Evolutionary conservation across 176 grass and related monocot genomes (phyloP), one percentile per base, ranked within the genome.

Genomic region (Hyparrhenia diplandra): DNA sequence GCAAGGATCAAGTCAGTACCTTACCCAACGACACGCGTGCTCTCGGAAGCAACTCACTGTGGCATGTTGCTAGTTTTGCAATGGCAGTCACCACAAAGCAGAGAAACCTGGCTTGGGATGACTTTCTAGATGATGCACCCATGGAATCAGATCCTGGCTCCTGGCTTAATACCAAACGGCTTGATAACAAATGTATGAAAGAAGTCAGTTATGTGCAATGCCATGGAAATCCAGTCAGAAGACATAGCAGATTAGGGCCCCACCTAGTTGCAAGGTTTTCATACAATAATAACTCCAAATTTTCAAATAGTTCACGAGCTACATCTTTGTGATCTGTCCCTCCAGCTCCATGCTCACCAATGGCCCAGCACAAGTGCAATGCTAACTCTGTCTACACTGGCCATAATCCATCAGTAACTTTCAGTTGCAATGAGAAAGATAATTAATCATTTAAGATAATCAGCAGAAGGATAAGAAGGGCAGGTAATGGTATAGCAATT

Each of bases 51-150:
- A 99, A 82, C 71, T 95, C 96, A n/a, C 85, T 86, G 13, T 99
- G 91, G 79, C 91, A 95, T 24, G 96, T 99, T 63, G 93, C 96
- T 32, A 99, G 87, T 78, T 99, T 99, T 20, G 89, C 87, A 78
- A 93, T 99, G 59, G 93, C 93, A 27, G 93, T 95, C 75, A 95
- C 96, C 68, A 93, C 93, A 91, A 95, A 95, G 76, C 92, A 99
- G 80, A 99, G 93, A 31, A 95, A 85, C 84, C 96, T 91, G 61
- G 90, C 82, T 86, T 95, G 87, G 20, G 88, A 93, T 47, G 92
- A 90, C 66, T 90, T 99, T 80, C 87, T 73, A 63, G 84, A 93
- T 64, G 90, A 75, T 30, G 85, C 75, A 84, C 79, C 77, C 85
- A 87, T 89, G 60, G 83, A 86, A 80, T 94, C 88, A 76, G 90